Percentiles rank a stretch among this genome's conserved stretches.
Conservation (phyloP, 2,329 filamentous ascomycete genomes). For the Aureobasidium zeae region DNA sequence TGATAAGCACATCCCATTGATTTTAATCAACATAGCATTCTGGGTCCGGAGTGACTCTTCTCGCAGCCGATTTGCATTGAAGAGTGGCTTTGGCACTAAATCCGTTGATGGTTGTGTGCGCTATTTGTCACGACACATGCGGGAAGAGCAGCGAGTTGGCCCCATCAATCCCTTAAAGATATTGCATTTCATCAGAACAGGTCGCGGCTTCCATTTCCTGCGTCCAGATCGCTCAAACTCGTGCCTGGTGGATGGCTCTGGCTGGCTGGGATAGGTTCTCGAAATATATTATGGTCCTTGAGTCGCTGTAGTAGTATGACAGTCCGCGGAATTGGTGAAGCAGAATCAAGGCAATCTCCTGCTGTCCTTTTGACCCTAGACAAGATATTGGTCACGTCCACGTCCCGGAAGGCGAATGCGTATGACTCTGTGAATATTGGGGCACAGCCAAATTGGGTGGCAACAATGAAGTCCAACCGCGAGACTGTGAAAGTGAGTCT, state of each 20-base stretch:
- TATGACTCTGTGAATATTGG: constrained; percentile 8
- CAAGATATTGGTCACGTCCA: constrained; percentile 7
- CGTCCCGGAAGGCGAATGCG: background rate
- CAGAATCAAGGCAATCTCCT: background rate
- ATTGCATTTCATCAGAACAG: background rate
- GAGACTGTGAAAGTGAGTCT: background rate
- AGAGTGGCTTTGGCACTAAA: background rate
- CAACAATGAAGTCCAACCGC: constrained; percentile 4
- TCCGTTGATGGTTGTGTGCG: background rate
- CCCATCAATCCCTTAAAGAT: background rate
- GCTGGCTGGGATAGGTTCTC: background rate
- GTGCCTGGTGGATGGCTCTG: too few species aligned
- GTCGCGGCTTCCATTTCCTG: background rate
- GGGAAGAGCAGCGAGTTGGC: background rate
- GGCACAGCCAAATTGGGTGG: constrained; percentile 5
- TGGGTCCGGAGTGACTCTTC: background rate
- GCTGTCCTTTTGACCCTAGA: constrained; percentile 5
- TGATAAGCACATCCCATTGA: background rate
- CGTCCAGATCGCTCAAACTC: background rate
- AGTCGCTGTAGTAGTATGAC: background rate
- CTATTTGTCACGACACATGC: background rate
- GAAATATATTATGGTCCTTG: constrained; percentile 6
- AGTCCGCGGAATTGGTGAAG: constrained; percentile 5
- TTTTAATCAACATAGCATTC: too few species aligned
- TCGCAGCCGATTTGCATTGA: background rate